A percentile compares a stretch with the other conserved stretches of the same genome.
These are phyloP conservation scores for Graphilbum ipis-grandicollis DNA, from an alignment of 2,329 filamentous ascomycete genomes.

Conservation along the genomic window DNA sequence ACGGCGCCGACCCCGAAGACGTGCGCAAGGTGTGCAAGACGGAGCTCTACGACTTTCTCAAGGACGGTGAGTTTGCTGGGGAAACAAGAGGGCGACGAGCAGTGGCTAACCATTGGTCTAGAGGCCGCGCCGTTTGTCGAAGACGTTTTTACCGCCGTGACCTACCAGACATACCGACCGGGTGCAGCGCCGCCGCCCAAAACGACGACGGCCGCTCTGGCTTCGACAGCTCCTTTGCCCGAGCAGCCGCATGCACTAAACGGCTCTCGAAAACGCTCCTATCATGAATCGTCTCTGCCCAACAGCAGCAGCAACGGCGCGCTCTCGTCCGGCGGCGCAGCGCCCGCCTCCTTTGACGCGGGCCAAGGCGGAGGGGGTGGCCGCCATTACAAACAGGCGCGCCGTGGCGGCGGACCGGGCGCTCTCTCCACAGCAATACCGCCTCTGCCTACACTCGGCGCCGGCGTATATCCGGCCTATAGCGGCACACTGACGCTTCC, in stretches of 20 bases:
- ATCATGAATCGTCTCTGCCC: constrained; percentile 23
- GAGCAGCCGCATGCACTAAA: constrained; percentile 11
- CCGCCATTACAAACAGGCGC: constrained; percentile 40
- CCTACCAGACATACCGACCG: constrained; percentile 42
- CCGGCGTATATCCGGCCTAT: constrained; percentile 28
- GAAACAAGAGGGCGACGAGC: not conserved
- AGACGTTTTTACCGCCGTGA: constrained; percentile 51
- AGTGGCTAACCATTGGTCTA: constrained; percentile 10
- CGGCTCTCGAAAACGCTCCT: constrained; percentile 32
- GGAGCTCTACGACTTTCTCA: constrained; percentile 60
- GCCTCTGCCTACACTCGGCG: no score
- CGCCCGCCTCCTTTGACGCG: no score
- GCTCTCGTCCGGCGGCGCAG: no score
- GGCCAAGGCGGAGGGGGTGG: constrained; percentile 12
- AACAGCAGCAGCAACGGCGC: no score
- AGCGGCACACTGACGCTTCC: constrained; percentile 7
- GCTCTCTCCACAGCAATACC: no score
- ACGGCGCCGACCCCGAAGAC: constrained; percentile 46
- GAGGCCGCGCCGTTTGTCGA: constrained; percentile 47
- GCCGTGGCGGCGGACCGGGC: constrained; percentile 30
- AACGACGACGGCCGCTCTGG: constrained; percentile 6
- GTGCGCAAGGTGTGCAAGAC: constrained; percentile 52
- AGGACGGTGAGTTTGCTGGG: constrained; percentile 33
- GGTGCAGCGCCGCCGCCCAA: constrained; percentile 25
- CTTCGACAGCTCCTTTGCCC: constrained; percentile 19